Conservation (phyloP, 164 flowering plant species). For the Vitis rupestris region DNA sequence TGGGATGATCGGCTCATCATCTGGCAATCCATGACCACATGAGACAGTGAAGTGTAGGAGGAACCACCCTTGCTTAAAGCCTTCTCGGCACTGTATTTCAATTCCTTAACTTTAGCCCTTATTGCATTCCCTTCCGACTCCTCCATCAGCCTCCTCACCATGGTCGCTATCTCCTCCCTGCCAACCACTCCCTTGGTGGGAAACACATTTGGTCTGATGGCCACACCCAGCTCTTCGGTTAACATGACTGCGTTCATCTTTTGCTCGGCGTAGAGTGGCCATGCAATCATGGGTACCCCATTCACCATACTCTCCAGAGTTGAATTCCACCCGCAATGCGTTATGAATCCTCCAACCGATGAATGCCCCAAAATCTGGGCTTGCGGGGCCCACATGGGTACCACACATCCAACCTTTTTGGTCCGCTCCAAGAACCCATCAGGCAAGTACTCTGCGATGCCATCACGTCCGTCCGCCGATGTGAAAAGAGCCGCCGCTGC, state of each 20-base stretch:
- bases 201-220: conserved; percentile 15
- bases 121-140: conserved; percentile 25
- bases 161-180: conserved; percentile 36
- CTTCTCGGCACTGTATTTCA: conserved; percentile 20
- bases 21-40: conserved; percentile 9
- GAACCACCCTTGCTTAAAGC: conserved; percentile 31
- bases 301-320: conserved; percentile 33
- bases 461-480: not conserved
- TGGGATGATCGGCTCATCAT: not conserved
- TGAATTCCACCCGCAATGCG: conserved; percentile 64
- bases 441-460: conserved; percentile 19
- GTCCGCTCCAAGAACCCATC: conserved; percentile 38
- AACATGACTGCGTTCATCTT: conserved; percentile 40
- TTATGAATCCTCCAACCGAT: conserved; percentile 35
- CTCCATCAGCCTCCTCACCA: conserved; percentile 35
- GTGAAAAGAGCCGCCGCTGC: conserved; percentile 12
- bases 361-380: conserved; percentile 30
- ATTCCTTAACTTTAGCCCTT: conserved; percentile 22
- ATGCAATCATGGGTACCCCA: conserved; percentile 50
- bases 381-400: conserved; percentile 43
- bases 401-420: conserved; percentile 22
- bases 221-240: conserved; percentile 34
- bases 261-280: conserved; percentile 61
- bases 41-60: conserved; percentile 22
- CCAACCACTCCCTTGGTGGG: conserved; percentile 20